Conservation (phyloP, 495 filamentous ascomycete species). For the Cairneyella variabilis region DNA sequence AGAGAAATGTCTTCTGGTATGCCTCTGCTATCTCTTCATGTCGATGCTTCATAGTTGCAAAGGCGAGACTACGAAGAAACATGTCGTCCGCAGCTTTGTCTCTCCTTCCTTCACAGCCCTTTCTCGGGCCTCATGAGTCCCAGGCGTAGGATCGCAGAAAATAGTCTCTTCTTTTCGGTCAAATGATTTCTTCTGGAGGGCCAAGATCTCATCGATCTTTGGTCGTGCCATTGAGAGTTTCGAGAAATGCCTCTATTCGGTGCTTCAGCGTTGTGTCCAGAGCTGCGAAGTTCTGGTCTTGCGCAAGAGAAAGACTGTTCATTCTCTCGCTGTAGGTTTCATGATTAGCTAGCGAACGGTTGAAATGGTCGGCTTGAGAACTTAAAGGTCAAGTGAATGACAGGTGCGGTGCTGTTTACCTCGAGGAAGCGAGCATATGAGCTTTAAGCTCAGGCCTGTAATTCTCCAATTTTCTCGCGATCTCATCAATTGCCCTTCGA, state of each 20-base stretch:
- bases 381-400: not conserved
- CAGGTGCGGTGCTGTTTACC: not conserved
- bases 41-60: constrained; percentile 14
- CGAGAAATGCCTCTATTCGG: no score
- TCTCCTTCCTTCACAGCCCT: not conserved
- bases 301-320: no score
- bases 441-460: constrained; percentile 6
- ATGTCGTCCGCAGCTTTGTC: not conserved
- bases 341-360: not conserved
- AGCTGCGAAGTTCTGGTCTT: no score
- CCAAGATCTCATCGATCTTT: no score
- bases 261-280: no score
- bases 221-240: no score
- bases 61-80: not conserved
- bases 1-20: constrained; percentile 22
- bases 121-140: not conserved
- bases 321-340: no score
- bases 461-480: not conserved
- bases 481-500: constrained; percentile 4
- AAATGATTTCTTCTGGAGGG: no score
- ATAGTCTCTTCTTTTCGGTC: no score
- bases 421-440: constrained; percentile 18
- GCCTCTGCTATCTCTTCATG: constrained; percentile 19
- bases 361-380: not conserved
- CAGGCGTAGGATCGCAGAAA: no score